These are phyloP conservation scores for Cruciata laevipes DNA, from an alignment of 257 asterid species.

Conservation along the genomic window DNA sequence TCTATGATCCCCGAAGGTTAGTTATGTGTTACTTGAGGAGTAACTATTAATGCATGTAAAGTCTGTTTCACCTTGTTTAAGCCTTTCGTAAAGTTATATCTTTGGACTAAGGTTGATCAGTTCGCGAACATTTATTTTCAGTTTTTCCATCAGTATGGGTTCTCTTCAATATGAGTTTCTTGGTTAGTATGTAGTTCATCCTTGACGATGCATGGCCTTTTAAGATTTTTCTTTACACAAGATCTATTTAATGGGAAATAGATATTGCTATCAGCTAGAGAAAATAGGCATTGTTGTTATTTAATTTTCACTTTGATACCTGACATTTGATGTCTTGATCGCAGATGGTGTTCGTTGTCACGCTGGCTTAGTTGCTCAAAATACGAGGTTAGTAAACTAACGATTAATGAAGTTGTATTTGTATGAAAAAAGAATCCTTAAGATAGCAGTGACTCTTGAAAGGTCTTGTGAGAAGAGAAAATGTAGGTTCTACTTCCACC, in stretches of 20 bases:
- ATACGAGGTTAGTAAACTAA: conserved; percentile 60
- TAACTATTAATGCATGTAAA: background rate
- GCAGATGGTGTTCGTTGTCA: conserved; percentile 77
- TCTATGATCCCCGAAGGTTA: conserved; percentile 94
- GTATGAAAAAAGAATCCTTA: background rate
- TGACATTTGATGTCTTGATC: conserved; percentile 13
- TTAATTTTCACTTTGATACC: background rate
- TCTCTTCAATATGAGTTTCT: background rate
- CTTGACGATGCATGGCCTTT: background rate
- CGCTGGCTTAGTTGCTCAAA: conserved; percentile 84
- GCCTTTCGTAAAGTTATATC: background rate
- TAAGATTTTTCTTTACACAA: background rate
- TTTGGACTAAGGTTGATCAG: background rate
- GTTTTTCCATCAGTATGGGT: background rate
- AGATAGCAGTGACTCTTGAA: background rate
- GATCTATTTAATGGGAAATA: conserved; percentile 2
- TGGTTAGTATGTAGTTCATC: background rate
- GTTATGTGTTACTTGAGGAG: background rate
- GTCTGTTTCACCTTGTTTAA: background rate
- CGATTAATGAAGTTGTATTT: background rate
- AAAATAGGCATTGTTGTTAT: background rate
- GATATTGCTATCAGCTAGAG: background rate
- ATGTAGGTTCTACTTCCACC: background rate
- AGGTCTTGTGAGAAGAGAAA: background rate
- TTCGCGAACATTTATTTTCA: background rate